Evolutionary conservation across 1,139 yeast genomes (phyloP).

Genomic region (Debaryomyces nepalensis): DNA sequence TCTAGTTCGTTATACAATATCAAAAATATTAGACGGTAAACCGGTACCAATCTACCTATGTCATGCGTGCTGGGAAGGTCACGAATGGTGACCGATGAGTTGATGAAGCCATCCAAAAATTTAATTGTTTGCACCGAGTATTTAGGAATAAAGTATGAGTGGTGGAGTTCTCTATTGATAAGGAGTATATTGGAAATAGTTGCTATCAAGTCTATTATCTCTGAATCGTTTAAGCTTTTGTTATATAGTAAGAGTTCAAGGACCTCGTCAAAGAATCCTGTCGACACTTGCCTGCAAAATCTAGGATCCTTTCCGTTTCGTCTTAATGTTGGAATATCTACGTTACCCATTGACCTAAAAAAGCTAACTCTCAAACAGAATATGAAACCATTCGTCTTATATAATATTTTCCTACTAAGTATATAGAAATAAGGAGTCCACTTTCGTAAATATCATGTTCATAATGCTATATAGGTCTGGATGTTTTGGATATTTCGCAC

Average conservation of each 20-base stretch:
- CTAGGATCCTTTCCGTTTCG: constrained; percentile 23
- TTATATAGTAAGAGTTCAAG: constrained; percentile 18
- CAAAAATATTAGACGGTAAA: constrained; percentile 33
- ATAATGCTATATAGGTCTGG: background rate
- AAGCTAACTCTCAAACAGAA: no score
- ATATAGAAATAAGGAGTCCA: background rate
- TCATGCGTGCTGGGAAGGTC: constrained; percentile 13
- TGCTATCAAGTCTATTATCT: constrained; percentile 27
- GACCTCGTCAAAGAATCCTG: constrained; percentile 23
- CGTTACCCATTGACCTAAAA: background rate
- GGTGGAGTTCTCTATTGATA: constrained; percentile 30
- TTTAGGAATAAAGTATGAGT: constrained; percentile 24
- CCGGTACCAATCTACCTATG: constrained; percentile 26
- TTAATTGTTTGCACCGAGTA: constrained; percentile 24
- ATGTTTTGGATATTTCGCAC: background rate
- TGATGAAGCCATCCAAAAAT: constrained; percentile 21
- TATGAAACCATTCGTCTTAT: no score
- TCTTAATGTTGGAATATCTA: constrained; percentile 19
- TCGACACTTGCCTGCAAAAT: constrained; percentile 27
- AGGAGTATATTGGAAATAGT: constrained; percentile 33
- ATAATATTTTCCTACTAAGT: background rate
- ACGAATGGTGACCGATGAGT: constrained; percentile 1
- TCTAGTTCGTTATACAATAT: constrained; percentile 28
- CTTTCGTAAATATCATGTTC: constrained; percentile 3
- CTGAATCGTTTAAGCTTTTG: constrained; percentile 13